Percentiles rank a stretch among this genome's conserved stretches.
These are phyloP conservation scores for Arabidopsis hybrid DNA, from an alignment of 441 rosid genomes.

Conservation along the genomic window DNA sequence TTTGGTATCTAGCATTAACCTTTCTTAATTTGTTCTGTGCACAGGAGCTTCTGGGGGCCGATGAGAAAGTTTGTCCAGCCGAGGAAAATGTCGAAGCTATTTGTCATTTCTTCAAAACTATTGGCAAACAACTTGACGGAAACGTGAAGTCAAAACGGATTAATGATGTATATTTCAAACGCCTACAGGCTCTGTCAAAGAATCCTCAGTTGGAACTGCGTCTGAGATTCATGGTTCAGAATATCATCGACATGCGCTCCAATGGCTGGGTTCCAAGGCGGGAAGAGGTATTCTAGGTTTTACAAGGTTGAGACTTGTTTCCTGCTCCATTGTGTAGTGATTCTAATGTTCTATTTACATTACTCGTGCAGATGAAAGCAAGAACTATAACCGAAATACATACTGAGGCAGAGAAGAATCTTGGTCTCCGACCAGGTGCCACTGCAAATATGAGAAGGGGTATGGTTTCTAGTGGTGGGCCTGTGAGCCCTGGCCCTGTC, in stretches of 20 bases:
- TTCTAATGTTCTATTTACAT: conserved; percentile 10
- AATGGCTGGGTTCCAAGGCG: conserved; percentile 92
- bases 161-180: conserved; percentile 71
- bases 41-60: conserved; percentile 87
- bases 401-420: conserved; percentile 91
- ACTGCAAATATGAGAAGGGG: conserved; percentile 79
- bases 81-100: conserved; percentile 98
- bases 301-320: conserved; percentile 22
- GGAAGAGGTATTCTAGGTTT: conserved; percentile 69
- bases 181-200: conserved; percentile 66
- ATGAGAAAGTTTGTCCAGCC: conserved; percentile 69
- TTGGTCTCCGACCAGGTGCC: conserved; percentile 93
- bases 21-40: conserved; percentile 15
- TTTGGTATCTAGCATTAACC: conserved; percentile 21
- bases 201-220: conserved; percentile 78
- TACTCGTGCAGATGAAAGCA: conserved; percentile 76
- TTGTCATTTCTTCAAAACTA: conserved; percentile 83
- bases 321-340: not conserved
- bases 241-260: conserved; percentile 77
- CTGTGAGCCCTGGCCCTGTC: conserved; percentile 48
- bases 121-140: conserved; percentile 91
- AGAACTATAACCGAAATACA: conserved; percentile 93
- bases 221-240: conserved; percentile 80
- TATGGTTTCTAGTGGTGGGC: conserved; percentile 58
- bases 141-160: conserved; percentile 64